These are phyloP conservation scores for Priceomyces fermenticarens DNA, from an alignment of 805 yeast genomes.

Conservation along the genomic window DNA sequence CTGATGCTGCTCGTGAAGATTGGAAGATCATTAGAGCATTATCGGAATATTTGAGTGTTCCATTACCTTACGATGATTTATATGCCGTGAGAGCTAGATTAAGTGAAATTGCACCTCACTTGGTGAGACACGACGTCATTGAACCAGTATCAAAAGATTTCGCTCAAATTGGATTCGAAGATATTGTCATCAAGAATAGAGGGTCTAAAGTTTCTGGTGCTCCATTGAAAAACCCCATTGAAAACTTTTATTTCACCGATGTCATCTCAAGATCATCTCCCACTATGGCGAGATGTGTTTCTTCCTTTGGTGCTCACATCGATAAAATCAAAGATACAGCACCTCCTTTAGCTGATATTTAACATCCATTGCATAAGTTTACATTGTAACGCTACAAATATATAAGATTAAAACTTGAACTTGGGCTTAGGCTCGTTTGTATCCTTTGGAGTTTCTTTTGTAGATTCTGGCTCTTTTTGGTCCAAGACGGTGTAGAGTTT, in stretches of 20 bases:
- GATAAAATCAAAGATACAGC: slow-evolving; percentile 54
- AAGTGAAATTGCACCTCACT: slow-evolving; percentile 76
- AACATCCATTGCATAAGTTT: slow-evolving; percentile 9
- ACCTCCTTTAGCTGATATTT: slow-evolving; percentile 35
- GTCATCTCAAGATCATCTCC: slow-evolving; percentile 83
- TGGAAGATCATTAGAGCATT: slow-evolving; percentile 86
- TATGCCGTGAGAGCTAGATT: slow-evolving; percentile 66
- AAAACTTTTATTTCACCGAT: slow-evolving; percentile 85
- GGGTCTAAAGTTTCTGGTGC: slow-evolving; percentile 38
- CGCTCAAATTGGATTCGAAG: slow-evolving; percentile 54
- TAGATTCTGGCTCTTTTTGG: too few relatives aligned
- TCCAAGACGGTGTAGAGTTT: too few relatives aligned
- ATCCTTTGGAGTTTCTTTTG: too few relatives aligned
- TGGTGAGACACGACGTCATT: slow-evolving; percentile 68
- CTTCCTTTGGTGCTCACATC: slow-evolving; percentile 64
- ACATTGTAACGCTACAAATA: neutral
- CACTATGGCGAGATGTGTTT: slow-evolving; percentile 85
- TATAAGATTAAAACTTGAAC: neutral
- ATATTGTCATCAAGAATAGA: slow-evolving; percentile 37
- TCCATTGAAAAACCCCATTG: slow-evolving; percentile 66
- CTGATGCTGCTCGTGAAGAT: slow-evolving; percentile 88
- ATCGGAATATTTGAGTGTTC: slow-evolving; percentile 67
- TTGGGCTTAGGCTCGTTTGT: neutral
- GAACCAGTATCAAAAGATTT: slow-evolving; percentile 64
- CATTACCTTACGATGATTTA: slow-evolving; percentile 74